Conservation (phyloP, 192 early-diverging fungal species). For the Coemansia sp. region DNA sequence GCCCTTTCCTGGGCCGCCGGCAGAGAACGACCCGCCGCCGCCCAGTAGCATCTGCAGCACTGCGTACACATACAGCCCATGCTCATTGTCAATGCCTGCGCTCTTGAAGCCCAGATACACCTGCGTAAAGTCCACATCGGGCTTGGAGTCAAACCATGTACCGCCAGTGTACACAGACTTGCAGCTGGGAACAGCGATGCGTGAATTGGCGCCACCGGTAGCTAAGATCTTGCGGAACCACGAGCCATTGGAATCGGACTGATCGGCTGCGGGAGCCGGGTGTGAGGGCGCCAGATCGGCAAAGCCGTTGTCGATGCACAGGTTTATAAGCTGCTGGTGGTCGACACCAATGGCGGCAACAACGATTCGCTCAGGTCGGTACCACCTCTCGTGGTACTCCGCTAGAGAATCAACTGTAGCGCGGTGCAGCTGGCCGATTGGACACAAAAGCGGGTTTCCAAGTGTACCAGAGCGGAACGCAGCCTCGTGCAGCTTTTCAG, state of each 20-base stretch:
- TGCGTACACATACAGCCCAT: slow-evolving; percentile 81
- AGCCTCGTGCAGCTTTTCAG: slow-evolving; percentile 82
- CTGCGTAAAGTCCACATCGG: slow-evolving; percentile 74
- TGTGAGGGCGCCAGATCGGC: slow-evolving; percentile 58
- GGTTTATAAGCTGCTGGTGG: slow-evolving; percentile 77
- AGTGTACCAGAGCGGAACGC: slow-evolving; percentile 79
- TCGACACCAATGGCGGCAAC: slow-evolving; percentile 83
- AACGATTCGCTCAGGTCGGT: slow-evolving; percentile 88
- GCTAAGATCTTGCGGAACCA: slow-evolving; percentile 32
- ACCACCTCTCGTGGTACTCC: slow-evolving; percentile 78
- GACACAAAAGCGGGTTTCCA: slow-evolving; percentile 78
- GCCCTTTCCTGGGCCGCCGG: slow-evolving; percentile 97
- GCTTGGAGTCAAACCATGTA: slow-evolving; percentile 67
- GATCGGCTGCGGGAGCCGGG: slow-evolving; percentile 11
- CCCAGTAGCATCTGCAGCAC: slow-evolving; percentile 89
- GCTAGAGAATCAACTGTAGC: slow-evolving; percentile 72
- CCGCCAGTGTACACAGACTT: slow-evolving; percentile 82
- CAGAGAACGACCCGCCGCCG: slow-evolving; percentile 94
- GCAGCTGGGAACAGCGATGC: slow-evolving; percentile 33
- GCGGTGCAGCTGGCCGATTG: slow-evolving; percentile 61
- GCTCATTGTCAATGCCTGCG: slow-evolving; percentile 76
- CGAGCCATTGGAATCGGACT: slow-evolving; percentile 4
- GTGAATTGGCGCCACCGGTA: slow-evolving; percentile 22
- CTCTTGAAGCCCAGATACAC: slow-evolving; percentile 90
- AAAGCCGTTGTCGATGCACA: slow-evolving; percentile 69